Evolutionary conservation across 768 basidiomycete species (phyloP).

Genomic region (Hygrocybe punicea): DNA sequence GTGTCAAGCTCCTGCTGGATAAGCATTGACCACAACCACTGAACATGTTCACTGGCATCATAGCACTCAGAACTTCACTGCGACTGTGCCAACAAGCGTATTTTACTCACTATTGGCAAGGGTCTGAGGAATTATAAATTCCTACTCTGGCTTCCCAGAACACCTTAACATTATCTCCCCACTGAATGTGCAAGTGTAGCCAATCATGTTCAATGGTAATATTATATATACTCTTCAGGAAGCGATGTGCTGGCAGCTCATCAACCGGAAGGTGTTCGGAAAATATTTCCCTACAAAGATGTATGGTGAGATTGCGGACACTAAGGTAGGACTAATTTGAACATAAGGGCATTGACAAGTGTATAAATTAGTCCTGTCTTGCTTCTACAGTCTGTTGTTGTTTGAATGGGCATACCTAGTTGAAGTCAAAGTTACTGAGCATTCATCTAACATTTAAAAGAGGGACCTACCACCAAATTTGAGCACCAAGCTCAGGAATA

Average conservation of each 20-base stretch:
- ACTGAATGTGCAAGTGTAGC: constrained; percentile 24
- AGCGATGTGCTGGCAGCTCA: constrained; percentile 7
- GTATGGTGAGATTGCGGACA: not conserved
- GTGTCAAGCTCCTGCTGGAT: constrained; percentile 25
- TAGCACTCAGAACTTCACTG: not conserved
- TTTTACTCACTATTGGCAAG: constrained; percentile 10
- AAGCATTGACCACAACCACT: constrained; percentile 31
- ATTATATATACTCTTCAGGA: constrained; percentile 24
- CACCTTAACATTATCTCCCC: constrained; percentile 29
- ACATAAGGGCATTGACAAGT: constrained; percentile 28
- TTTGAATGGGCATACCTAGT: constrained; percentile 37
- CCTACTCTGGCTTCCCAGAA: constrained; percentile 19
- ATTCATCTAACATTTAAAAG: constrained; percentile 20
- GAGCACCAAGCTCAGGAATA: constrained; percentile 25
- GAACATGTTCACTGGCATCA: constrained; percentile 21
- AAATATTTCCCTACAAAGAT: constrained; percentile 19
- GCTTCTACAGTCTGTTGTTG: constrained; percentile 31
- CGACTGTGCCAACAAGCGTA: not conserved
- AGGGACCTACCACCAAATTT: constrained; percentile 21
- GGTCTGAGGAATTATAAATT: constrained; percentile 25
- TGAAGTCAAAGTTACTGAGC: not conserved
- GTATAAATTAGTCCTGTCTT: constrained; percentile 28
- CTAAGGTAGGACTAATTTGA: not conserved
- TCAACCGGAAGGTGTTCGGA: constrained; percentile 12
- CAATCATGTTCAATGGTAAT: constrained; percentile 31